phyloP scores from a whole-genome alignment of 2,329 filamentous ascomycete genomes.

The Meredithiella fracta region DNA sequence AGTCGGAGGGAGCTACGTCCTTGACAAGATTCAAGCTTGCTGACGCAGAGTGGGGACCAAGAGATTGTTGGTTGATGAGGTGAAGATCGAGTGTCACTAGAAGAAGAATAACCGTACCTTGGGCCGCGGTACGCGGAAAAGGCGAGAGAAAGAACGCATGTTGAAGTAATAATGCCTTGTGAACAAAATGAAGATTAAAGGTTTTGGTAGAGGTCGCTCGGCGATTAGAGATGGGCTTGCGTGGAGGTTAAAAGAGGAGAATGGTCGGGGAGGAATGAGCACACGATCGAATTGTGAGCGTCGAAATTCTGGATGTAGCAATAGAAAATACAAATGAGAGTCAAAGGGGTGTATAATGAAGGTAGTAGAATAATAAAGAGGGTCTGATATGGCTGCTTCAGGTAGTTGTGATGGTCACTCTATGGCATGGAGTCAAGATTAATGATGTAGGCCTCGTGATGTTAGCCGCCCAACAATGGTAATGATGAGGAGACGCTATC shows the following conservation, averaged over 20 bases:
- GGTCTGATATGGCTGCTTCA: not conserved
- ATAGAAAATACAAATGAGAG: not conserved
- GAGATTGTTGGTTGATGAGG: not conserved
- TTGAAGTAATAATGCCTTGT: not conserved
- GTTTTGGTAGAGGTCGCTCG: not conserved
- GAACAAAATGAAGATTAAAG: not conserved
- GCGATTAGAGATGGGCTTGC: not conserved
- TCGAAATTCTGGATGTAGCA: not conserved
- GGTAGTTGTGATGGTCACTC: not conserved
- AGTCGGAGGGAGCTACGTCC: not conserved
- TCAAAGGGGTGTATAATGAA: not conserved
- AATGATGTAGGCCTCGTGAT: not conserved
- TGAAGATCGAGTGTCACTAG: no score
- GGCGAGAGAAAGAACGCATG: slow-evolving; percentile 14
- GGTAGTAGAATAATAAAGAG: not conserved
- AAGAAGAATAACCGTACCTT: slow-evolving; percentile 21
- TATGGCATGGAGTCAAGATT: not conserved
- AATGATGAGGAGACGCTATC: slow-evolving; percentile 1
- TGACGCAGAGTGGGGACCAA: not conserved
- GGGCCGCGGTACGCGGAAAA: slow-evolving; percentile 24
- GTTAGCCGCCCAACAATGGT: not conserved
- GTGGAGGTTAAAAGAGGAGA: not conserved
- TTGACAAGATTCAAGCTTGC: not conserved
- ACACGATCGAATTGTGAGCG: slow-evolving; percentile 1
- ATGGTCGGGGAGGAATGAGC: not conserved